A percentile compares a stretch with the other conserved stretches of the same genome.
These are phyloP conservation scores for Gastroboletus turbinatus DNA, from an alignment of 1,284 basidiomycete genomes.

Conservation along the genomic window DNA sequence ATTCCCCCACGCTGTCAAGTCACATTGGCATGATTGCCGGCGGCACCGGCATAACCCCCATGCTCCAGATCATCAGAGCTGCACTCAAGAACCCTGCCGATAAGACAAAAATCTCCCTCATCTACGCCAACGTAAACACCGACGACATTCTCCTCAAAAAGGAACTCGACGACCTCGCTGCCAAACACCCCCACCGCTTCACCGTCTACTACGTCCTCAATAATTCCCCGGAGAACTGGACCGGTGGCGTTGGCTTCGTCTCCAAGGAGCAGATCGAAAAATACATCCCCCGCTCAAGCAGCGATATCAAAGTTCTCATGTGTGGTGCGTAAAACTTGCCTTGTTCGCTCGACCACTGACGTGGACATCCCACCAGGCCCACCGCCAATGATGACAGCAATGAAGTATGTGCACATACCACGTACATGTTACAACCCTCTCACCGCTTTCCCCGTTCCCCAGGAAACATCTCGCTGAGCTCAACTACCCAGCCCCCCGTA, in stretches of 20 bases:
- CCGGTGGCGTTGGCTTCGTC: conserved; percentile 89
- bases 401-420: conserved; percentile 71
- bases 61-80: conserved; percentile 95
- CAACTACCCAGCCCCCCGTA: conserved; percentile 82
- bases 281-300: conserved; percentile 60
- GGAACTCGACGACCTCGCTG: conserved; percentile 81
- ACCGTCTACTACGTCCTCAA: conserved; percentile 91
- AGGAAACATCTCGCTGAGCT: conserved; percentile 90
- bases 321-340: conserved; percentile 60
- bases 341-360: background rate
- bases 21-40: conserved; percentile 97
- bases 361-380: conserved; percentile 57
- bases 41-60: conserved; percentile 94
- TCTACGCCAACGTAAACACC: conserved; percentile 94
- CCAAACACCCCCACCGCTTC: conserved; percentile 70
- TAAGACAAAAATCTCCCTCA: conserved; percentile 78
- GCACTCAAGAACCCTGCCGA: conserved; percentile 85
- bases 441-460: conserved; percentile 1
- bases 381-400: conserved; percentile 94
- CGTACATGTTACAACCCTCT: background rate
- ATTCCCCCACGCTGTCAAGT: conserved; percentile 64
- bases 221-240: conserved; percentile 87
- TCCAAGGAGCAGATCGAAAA: conserved; percentile 90
- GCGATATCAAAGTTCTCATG: conserved; percentile 80
- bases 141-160: conserved; percentile 87